Evolutionary conservation across 1,284 basidiomycete genomes (phyloP), one percentile per base, ranked within the genome.

Genomic region (Coniophora puteana): DNA sequence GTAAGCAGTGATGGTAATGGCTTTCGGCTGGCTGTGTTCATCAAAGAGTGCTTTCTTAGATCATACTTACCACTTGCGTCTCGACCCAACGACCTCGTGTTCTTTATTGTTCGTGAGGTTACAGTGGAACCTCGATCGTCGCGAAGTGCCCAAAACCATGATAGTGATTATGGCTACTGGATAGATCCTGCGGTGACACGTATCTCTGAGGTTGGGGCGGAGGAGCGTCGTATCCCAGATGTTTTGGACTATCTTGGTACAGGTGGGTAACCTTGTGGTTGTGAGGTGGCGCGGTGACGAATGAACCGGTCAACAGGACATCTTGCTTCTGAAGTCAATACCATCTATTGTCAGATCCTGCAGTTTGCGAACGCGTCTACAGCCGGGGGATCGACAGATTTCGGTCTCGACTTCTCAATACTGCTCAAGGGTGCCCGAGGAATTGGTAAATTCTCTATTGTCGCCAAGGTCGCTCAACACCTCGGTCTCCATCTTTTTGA

Each of bases 111-210:
- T 41, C 88, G 89, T 8, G 79, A 86, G 40, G 65, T 97, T 17
- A n/a, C n/a, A n/a, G n/a, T n/a, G n/a, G n/a, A n/a, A n/a, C n/a
- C n/a, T n/a, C n/a, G n/a, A n/a, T n/a, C n/a, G n/a, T n/a, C n/a
- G n/a, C n/a, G n/a, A n/a, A n/a, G n/a, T n/a, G n/a, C n/a, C n/a
- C n/a, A n/a, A n/a, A n/a, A n/a, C n/a, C n/a, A n/a, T n/a, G n/a
- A n/a, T n/a, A 89, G 89, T 7, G 80, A 90, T 55, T 60, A 93
- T 6, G 95, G 95, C 0, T 95, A 88, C 55, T 89, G 89, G 75
- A 72, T 95, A 11, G 90, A 97, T 55, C 67, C 82, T 0, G 60
- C 69, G 1, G 56, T 73, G 5, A 93, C 93, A 24, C 80, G 83
- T 43, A 78, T 96, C 54, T 59, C 88, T 6, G 90, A 93, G 62